Percentiles rank a stretch among this genome's conserved stretches.
These are phyloP conservation scores for Kodamaea lidongshanica DNA, from an alignment of 805 yeast species.

Conservation along the genomic window DNA sequence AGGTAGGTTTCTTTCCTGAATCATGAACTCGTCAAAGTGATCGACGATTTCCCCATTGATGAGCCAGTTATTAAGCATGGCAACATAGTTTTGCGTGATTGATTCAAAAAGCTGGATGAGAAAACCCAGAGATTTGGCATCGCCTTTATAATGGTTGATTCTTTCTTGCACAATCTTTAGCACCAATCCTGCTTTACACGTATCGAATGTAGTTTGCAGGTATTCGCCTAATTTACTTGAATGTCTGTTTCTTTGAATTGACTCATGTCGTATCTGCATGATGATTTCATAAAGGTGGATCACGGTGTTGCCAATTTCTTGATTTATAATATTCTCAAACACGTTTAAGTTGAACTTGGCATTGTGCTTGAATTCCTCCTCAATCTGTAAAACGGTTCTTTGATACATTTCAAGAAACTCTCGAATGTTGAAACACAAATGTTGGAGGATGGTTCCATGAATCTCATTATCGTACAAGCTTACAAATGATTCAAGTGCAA, in stretches of 20 bases:
- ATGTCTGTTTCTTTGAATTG: too few relatives aligned
- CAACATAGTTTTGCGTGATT: slow-evolving; percentile 57
- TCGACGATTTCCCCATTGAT: slow-evolving; percentile 68
- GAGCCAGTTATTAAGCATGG: slow-evolving; percentile 76
- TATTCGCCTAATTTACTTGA: too few relatives aligned
- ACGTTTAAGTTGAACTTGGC: slow-evolving; percentile 51
- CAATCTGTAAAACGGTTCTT: slow-evolving; percentile 38
- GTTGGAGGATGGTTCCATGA: slow-evolving; percentile 71
- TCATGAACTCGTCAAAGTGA: slow-evolving; percentile 75
- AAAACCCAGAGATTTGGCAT: slow-evolving; percentile 47
- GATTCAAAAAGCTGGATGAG: slow-evolving; percentile 47
- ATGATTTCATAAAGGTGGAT: slow-evolving; percentile 55
- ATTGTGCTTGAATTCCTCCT: slow-evolving; percentile 44
- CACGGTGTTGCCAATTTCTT: slow-evolving; percentile 29
- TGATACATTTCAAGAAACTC: slow-evolving; percentile 23
- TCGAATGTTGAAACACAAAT: slow-evolving; percentile 56
- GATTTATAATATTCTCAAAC: slow-evolving; percentile 39
- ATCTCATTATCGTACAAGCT: slow-evolving; percentile 49
- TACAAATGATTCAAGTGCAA: slow-evolving; percentile 52
- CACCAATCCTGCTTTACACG: slow-evolving; percentile 75
- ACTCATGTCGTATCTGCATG: slow-evolving; percentile 42
- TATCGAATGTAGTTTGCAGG: slow-evolving; percentile 45
- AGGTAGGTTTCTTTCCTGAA: slow-evolving; percentile 42
- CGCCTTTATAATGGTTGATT: slow-evolving; percentile 59
- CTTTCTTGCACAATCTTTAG: slow-evolving; percentile 55